Evolutionary conservation across 805 yeast genomes (phyloP), one percentile per base, ranked within the genome.

Genomic region (Cyberlindnera euphorbiae): DNA sequence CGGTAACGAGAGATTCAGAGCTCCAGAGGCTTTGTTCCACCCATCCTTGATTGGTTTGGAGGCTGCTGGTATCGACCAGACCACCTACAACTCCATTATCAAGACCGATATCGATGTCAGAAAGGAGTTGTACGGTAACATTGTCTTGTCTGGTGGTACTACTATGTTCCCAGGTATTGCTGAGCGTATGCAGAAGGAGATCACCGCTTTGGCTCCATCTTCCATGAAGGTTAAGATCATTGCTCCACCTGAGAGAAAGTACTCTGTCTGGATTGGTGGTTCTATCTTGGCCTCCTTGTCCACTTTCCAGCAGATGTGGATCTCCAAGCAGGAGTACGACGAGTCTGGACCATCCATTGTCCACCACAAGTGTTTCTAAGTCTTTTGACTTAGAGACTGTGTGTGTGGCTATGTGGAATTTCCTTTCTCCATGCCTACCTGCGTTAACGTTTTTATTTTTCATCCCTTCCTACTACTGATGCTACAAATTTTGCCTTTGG

Each of bases 151-250:
- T 56, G 98, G 98, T 79, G 98, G 98, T 84, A 89, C 97, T 60
- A 93, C 98, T 58, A 88, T 93, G 97, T 93, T 88, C 96, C 97
- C 97, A 73, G 98, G 98, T 77, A 89, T 93, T 69, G 97, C 97
- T 70, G 97, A 93, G 80, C 90, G 98, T 79, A 87, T 93, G 96
- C 97, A 90, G 79, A 90, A 90, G 86, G 98, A 93, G 77, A 88
- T 93, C 63, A 87, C 97, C 58, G 96, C 97, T 59, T 82, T 93
- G 76, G 98, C 98, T 65, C 97, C 97, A 71, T 86, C 97, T 56
- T 87, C 97, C 46, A 93, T 93, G 97, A 93, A 93, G 88, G 96
- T 93, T 64, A 93, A 93, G 84, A 89, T 93, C 66, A 84, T 84
- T 66, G 98, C 98, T 66, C 96, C 97, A 56, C 97, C 97, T 55